Evolutionary conservation across 83 land plant species (phyloP), one percentile per base, ranked within the genome.

Genomic region (Isoetes engelmannii): DNA sequence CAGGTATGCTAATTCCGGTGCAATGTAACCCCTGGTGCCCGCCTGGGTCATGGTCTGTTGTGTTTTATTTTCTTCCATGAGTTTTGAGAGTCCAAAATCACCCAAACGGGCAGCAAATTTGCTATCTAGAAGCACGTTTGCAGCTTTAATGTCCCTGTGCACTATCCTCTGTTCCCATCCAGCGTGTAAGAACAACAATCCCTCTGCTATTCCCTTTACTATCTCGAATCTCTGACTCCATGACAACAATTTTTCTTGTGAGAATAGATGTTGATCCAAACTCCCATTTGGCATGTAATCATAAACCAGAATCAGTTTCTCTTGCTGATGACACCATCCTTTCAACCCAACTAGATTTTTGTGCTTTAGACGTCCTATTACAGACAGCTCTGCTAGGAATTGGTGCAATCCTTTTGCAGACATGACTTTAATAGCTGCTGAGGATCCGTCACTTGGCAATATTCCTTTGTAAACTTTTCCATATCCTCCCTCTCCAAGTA

Each of bases 281-380:
- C 62, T 59, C 8, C 62, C 20, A 18, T 59, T 59, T 0, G 62
- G 62, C 62, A 59, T 59, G 62, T 12, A 59, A 20, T 59, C 62
- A 18, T 59, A 59, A 0, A 59, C 62, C 12, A 59, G 19, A 7
- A 59, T 12, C 10, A 18, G 4, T 19, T 59, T 59, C 20, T 42
- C 62, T 19, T 59, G 18, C 0, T 12, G 9, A 4, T 59, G 62
- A 59, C 62, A 59, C 62, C 62, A 59, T 7, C 62, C 62, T 59
- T 18, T 59, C 18, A 59, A 18, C 4, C 62, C 3, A 0, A 59
- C 62, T 42, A 59, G 4, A 37, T 59, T 59, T 4, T 10, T 12
- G 62, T 59, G 62, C 9, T 18, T 18, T 7, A 59, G 19, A 20
- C 3, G 10, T 3, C 62, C 62, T 8, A 59, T 12, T 7, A 59